Evolutionary conservation across 768 basidiomycete species (phyloP).

Genomic region (Podaxis carcinomalis): DNA sequence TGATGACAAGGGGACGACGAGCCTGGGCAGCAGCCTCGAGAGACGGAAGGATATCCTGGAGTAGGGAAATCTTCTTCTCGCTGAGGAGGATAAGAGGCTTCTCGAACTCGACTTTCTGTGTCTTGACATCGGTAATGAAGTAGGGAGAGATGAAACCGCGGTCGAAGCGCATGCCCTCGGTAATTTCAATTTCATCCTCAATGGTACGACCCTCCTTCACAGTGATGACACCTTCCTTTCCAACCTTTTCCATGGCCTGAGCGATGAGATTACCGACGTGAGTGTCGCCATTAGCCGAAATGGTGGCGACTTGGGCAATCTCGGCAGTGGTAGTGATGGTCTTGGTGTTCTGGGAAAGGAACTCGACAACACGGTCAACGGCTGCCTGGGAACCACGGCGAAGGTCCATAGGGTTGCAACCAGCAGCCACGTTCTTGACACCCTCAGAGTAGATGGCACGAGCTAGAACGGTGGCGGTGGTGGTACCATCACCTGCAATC

Average conservation of each 20-base stretch:
- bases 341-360: constrained; percentile 83
- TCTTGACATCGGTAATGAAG: constrained; percentile 98
- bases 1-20: constrained; percentile 89
- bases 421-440: constrained; percentile 98
- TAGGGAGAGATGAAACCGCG: constrained; percentile 97
- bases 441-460: constrained; percentile 98
- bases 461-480: constrained; percentile 94
- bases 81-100: constrained; percentile 91
- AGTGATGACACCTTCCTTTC: constrained; percentile 99
- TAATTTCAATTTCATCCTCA: constrained; percentile 98
- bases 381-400: constrained; percentile 97
- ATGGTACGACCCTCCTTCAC: constrained; percentile 99
- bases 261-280: constrained; percentile 95
- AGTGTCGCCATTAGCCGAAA: constrained; percentile 75
- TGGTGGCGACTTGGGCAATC: constrained; percentile 99
- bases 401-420: constrained; percentile 99
- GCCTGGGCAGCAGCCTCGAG: constrained; percentile 78
- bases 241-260: constrained; percentile 99
- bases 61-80: constrained; percentile 95
- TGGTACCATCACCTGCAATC: constrained; percentile 95
- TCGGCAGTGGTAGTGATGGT: constrained; percentile 96
- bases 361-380: constrained; percentile 91
- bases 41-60: constrained; percentile 93
- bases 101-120: constrained; percentile 94
- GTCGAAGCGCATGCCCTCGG: constrained; percentile 99